Evolutionary conservation across 257 asterid genomes (phyloP).

Genomic region (Solanum piurae): DNA sequence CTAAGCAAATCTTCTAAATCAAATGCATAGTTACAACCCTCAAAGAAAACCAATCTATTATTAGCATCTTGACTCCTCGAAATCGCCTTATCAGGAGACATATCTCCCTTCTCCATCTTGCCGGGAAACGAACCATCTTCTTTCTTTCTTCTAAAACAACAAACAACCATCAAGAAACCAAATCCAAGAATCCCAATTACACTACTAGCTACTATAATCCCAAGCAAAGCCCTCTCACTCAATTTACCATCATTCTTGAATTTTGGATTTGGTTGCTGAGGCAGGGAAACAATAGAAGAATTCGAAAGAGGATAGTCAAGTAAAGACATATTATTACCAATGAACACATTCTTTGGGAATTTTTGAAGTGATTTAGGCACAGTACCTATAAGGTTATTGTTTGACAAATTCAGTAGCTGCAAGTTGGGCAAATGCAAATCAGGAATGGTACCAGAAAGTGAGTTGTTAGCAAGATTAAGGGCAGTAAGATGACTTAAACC

Average conservation of each 20-base stretch:
- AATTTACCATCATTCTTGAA: slow-evolving; percentile 35
- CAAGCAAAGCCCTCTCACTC: slow-evolving; percentile 70
- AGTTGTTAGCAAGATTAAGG: slow-evolving; percentile 67
- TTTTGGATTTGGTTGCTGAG: slow-evolving; percentile 31
- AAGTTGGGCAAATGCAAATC: slow-evolving; percentile 43
- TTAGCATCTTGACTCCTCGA: slow-evolving; percentile 60
- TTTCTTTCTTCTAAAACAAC: slow-evolving; percentile 33
- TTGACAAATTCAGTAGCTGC: slow-evolving; percentile 56
- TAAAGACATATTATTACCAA: slow-evolving; percentile 49
- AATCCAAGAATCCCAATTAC: slow-evolving; percentile 59
- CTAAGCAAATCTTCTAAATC: slow-evolving; percentile 91
- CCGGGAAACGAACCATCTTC: slow-evolving; percentile 46
- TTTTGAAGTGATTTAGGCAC: slow-evolving; percentile 75
- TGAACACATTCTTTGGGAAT: slow-evolving; percentile 62
- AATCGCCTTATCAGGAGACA: slow-evolving; percentile 73
- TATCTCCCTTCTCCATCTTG: slow-evolving; percentile 56
- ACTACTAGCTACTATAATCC: slow-evolving; percentile 56
- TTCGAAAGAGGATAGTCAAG: slow-evolving; percentile 18
- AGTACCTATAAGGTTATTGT: slow-evolving; percentile 60
- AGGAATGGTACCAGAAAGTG: slow-evolving; percentile 58
- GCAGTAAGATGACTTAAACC: slow-evolving; percentile 40
- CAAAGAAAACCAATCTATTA: slow-evolving; percentile 74
- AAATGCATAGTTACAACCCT: slow-evolving; percentile 77
- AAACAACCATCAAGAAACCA: slow-evolving; percentile 54
- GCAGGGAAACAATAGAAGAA: slow-evolving; percentile 38